Percentiles rank a stretch among this genome's conserved stretches.
Conservation (phyloP, 768 basidiomycete species). For the Suillus tomentosus region DNA sequence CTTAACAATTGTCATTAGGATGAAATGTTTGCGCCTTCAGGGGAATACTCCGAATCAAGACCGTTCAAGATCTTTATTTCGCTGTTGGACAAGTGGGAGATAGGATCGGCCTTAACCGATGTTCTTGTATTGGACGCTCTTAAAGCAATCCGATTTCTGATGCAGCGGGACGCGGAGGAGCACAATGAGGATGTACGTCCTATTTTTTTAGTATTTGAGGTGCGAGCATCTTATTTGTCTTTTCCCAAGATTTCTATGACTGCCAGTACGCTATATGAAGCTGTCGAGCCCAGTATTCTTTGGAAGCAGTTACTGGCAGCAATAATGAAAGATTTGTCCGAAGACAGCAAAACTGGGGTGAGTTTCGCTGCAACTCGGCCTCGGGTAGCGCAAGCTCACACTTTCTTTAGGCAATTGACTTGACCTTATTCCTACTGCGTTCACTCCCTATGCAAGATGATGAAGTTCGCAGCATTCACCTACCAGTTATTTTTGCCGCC, state of each 20-base stretch:
- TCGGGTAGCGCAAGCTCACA: slow-evolving; percentile 12
- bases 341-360: slow-evolving; percentile 52
- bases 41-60: slow-evolving; percentile 74
- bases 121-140: slow-evolving; percentile 79
- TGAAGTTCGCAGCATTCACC: slow-evolving; percentile 77
- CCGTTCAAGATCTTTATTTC: slow-evolving; percentile 98
- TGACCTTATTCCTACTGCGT: slow-evolving; percentile 72
- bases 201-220: not conserved
- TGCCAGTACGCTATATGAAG: slow-evolving; percentile 86
- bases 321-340: slow-evolving; percentile 57
- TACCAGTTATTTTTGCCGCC: slow-evolving; percentile 76
- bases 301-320: slow-evolving; percentile 76
- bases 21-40: slow-evolving; percentile 75
- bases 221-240: slow-evolving; percentile 9
- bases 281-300: slow-evolving; percentile 84
- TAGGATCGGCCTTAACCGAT: slow-evolving; percentile 81
- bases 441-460: slow-evolving; percentile 84
- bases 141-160: slow-evolving; percentile 61
- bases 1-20: slow-evolving; percentile 40
- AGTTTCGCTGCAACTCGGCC: slow-evolving; percentile 13
- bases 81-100: slow-evolving; percentile 95
- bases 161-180: slow-evolving; percentile 53
- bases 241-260: slow-evolving; percentile 68
- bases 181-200: slow-evolving; percentile 58
- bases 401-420: slow-evolving; percentile 54